Evolutionary conservation across 768 basidiomycete species (phyloP).

Genomic region (Termitomyces sp.): DNA sequence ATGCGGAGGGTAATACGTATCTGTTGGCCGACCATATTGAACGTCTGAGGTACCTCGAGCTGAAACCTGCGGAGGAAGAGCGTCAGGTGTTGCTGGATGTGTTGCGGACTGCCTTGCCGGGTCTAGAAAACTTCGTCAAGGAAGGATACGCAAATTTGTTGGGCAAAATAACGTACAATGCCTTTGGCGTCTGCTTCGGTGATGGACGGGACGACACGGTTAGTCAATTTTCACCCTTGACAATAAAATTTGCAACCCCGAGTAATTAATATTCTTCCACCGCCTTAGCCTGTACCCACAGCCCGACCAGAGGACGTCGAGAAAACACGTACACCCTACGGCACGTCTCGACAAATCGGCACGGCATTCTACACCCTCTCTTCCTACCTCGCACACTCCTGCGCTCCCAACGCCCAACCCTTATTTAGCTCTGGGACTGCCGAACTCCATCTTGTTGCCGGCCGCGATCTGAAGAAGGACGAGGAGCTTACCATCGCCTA

Average conservation of each 20-base stretch:
- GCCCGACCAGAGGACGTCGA: conserved; percentile 70
- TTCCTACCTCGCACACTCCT: conserved; percentile 77
- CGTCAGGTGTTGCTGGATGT: conserved; percentile 50
- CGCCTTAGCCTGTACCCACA: conserved; percentile 45
- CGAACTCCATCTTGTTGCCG: conserved; percentile 70
- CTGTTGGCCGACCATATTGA: conserved; percentile 76
- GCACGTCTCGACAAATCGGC: conserved; percentile 75
- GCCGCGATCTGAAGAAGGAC: conserved; percentile 64
- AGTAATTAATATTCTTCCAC: neutral
- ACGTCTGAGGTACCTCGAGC: conserved; percentile 65
- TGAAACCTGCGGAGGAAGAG: conserved; percentile 49
- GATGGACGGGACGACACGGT: conserved; percentile 75
- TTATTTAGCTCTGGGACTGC: conserved; percentile 66
- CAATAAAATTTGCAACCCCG: neutral
- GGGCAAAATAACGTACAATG: conserved; percentile 77
- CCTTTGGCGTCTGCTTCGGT: conserved; percentile 67
- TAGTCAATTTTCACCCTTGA: conserved; percentile 14
- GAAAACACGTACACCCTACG: conserved; percentile 72
- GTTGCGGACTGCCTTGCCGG: conserved; percentile 61
- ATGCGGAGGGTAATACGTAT: conserved; percentile 54
- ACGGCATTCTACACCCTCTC: conserved; percentile 75
- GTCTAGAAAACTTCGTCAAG: conserved; percentile 69
- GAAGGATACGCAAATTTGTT: conserved; percentile 59
- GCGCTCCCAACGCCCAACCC: conserved; percentile 64
- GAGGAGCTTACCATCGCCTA: conserved; percentile 77